These are phyloP conservation scores for Alisma plantagoaquatica DNA, from an alignment of 106 monocot species.

Conservation along the genomic window DNA sequence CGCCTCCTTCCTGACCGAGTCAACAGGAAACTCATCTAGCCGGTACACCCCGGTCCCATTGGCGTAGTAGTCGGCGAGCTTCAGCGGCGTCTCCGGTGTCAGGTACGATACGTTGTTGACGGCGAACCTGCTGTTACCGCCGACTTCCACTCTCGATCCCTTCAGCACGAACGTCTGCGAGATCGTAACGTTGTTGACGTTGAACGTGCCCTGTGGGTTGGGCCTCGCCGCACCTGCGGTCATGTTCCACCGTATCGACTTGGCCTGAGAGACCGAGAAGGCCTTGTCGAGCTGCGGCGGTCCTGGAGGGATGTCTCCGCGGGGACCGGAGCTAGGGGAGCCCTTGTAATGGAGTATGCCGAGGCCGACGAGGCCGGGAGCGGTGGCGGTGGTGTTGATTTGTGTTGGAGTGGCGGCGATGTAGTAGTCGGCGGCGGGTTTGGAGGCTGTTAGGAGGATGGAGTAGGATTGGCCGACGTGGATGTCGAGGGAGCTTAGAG, in stretches of 20 bases:
- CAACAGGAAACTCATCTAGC: conserved; percentile 20
- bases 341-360: conserved; percentile 54
- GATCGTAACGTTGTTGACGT: conserved; percentile 21
- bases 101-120: conserved; percentile 40
- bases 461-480: conserved; percentile 67
- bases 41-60: conserved; percentile 36
- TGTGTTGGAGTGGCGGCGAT: conserved; percentile 63
- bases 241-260: conserved; percentile 45
- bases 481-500: conserved; percentile 57
- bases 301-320: conserved; percentile 35
- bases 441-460: conserved; percentile 54
- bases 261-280: conserved; percentile 62
- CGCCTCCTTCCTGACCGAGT: conserved; percentile 4
- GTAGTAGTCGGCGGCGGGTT: conserved; percentile 55
- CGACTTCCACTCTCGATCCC: conserved; percentile 8
- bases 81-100: conserved; percentile 35
- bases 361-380: conserved; percentile 30
- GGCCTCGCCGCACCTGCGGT: conserved; percentile 43
- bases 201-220: conserved; percentile 52
- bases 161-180: conserved; percentile 19
- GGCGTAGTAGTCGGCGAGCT: conserved; percentile 46
- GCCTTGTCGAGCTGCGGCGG: conserved; percentile 21
- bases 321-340: conserved; percentile 23
- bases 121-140: conserved; percentile 23
- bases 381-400: conserved; percentile 14